Evolutionary conservation across 2,329 filamentous ascomycete species (phyloP).

Genomic region (Ophiosphaerella korrae): DNA sequence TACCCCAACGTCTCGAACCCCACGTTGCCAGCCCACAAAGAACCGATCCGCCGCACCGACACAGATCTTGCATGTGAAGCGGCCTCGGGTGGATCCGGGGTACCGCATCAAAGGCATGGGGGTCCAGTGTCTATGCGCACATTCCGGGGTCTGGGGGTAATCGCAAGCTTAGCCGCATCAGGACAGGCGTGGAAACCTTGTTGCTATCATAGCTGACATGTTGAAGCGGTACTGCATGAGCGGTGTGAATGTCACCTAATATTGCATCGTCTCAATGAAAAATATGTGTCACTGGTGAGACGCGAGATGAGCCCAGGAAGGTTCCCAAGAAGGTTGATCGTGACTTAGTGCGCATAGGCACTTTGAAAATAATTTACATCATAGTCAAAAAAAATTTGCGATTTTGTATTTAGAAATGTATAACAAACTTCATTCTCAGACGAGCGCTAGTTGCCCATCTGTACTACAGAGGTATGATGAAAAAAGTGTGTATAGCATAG

Average conservation of each 20-base stretch:
- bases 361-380: too few relatives aligned
- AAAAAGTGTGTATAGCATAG: constrained; percentile 26
- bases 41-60: constrained; percentile 15
- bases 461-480: constrained; percentile 14
- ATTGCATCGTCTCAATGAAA: neutral
- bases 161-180: neutral
- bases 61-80: constrained; percentile 11
- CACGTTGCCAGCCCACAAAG: constrained; percentile 1
- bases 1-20: neutral
- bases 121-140: neutral
- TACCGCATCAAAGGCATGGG: neutral
- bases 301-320: too few relatives aligned
- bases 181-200: neutral
- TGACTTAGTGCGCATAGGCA: too few relatives aligned
- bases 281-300: too few relatives aligned
- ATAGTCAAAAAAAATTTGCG: neutral
- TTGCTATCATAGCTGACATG: neutral
- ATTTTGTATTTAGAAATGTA: neutral
- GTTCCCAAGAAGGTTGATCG: too few relatives aligned
- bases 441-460: constrained; percentile 5
- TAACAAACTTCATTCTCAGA: neutral
- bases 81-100: constrained; percentile 19
- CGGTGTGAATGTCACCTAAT: neutral
- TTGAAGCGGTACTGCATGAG: neutral
- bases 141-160: neutral